A percentile compares a stretch with the other conserved stretches of the same genome.
These are phyloP conservation scores for Drosera spatulata DNA, from an alignment of 179 eudicot species.

Conservation along the genomic window DNA sequence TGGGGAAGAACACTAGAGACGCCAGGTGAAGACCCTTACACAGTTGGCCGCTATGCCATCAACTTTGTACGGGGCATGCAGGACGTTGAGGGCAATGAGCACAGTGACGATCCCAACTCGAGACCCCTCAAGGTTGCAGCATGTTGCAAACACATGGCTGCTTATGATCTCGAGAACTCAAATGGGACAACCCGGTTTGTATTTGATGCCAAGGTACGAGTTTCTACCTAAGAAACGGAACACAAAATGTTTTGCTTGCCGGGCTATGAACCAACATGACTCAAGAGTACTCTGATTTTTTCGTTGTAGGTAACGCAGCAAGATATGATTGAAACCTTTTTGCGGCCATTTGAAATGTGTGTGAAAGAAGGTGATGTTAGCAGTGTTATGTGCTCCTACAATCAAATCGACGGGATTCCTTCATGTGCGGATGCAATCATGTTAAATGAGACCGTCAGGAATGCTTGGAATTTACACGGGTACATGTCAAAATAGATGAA, in stretches of 20 bases:
- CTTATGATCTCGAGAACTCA: conserved; percentile 24
- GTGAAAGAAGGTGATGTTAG: conserved; percentile 24
- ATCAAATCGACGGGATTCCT: conserved; percentile 26
- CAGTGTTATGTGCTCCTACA: conserved; percentile 31
- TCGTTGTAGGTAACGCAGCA: conserved; percentile 18
- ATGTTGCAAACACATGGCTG: conserved; percentile 24
- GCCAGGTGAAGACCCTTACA: conserved; percentile 24
- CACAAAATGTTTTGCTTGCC: neutral
- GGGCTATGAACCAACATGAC: neutral
- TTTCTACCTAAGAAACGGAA: neutral
- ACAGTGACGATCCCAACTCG: neutral
- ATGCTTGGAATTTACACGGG: conserved; percentile 33
- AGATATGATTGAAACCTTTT: conserved; percentile 25
- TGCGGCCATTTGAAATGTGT: conserved; percentile 22
- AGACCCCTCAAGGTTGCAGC: conserved; percentile 20
- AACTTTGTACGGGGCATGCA: neutral
- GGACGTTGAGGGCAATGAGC: neutral
- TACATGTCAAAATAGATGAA: neutral
- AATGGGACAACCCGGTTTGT: conserved; percentile 7
- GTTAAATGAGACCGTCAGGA: conserved; percentile 20
- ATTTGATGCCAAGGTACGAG: conserved; percentile 1
- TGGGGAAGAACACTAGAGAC: conserved; percentile 29
- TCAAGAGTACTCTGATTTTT: neutral
- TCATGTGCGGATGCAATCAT: conserved; percentile 30
- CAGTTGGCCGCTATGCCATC: conserved; percentile 8